Percentiles rank a stretch among this genome's conserved stretches.
Conservation (phyloP, 2,329 filamentous ascomycete genomes). For the Dactylellina cionopaga region DNA sequence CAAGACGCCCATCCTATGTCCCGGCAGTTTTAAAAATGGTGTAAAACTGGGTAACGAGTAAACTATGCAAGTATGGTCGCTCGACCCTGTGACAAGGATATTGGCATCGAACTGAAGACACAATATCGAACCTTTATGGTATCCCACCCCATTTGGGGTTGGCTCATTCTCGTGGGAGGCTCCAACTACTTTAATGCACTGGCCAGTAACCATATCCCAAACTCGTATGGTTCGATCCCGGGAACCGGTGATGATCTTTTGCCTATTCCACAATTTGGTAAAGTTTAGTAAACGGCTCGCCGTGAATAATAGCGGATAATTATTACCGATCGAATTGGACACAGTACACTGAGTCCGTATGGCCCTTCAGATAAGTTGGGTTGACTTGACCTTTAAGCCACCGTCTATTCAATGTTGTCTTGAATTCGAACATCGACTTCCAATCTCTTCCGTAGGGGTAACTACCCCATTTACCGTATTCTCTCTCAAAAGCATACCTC, state of each 20-base stretch:
- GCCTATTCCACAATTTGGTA: constrained; percentile 63
- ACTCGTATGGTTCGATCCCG: constrained; percentile 94
- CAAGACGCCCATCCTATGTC: constrained; percentile 87
- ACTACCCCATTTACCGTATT: constrained; percentile 68
- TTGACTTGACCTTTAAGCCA: constrained; percentile 83
- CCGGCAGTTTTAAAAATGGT: constrained; percentile 78
- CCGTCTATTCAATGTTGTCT: constrained; percentile 76
- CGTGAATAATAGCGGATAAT: constrained; percentile 60
- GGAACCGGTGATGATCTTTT: constrained; percentile 96
- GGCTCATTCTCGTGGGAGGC: constrained; percentile 71
- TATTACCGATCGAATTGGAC: constrained; percentile 93
- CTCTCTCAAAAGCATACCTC: constrained; percentile 70
- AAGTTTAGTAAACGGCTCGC: neutral
- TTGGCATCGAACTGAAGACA: constrained; percentile 93
- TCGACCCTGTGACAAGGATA: constrained; percentile 94
- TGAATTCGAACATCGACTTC: constrained; percentile 83
- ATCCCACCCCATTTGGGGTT: constrained; percentile 63
- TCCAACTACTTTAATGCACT: constrained; percentile 83
- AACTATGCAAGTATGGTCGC: constrained; percentile 88
- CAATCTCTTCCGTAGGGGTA: constrained; percentile 75
- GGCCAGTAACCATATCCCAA: constrained; percentile 91
- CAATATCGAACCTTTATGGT: constrained; percentile 91
- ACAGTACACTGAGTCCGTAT: constrained; percentile 96
- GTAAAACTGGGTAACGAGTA: constrained; percentile 85
- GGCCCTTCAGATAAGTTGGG: constrained; percentile 89